phyloP scores from a whole-genome alignment of 176 grass and related monocot genomes.

The Stipa capillata region DNA sequence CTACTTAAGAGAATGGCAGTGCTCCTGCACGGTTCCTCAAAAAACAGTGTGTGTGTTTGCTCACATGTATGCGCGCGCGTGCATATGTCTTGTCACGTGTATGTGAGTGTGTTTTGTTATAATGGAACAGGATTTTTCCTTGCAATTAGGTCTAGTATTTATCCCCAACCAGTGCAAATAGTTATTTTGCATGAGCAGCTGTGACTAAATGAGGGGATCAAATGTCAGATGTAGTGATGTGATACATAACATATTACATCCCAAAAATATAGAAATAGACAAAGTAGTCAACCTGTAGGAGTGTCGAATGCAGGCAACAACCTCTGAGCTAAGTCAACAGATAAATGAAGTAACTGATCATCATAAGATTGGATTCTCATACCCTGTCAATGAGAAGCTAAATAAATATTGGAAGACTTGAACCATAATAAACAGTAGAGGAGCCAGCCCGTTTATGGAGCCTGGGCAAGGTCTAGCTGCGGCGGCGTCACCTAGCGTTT shows the following conservation, averaged over 20 bases:
- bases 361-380: conserved; percentile 90
- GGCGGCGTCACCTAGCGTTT: no score
- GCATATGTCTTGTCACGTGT: background rate
- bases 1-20: no score
- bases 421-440: no score
- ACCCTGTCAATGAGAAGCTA: conserved; percentile 48
- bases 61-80: background rate
- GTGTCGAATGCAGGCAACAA: conserved; percentile 95
- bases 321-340: conserved; percentile 74
- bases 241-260: background rate
- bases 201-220: background rate
- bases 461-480: no score
- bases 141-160: background rate
- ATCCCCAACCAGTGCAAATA: background rate
- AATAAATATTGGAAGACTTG: background rate
- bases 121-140: background rate
- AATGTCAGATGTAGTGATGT: background rate
- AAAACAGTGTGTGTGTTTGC: background rate
- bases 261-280: conserved; percentile 8
- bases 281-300: conserved; percentile 75
- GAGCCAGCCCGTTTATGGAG: no score
- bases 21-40: no score
- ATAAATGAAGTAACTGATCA: conserved; percentile 87
- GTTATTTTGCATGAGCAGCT: background rate
- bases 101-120: background rate